Conservation (phyloP, 768 basidiomycete genomes). For the Phlebiopsis gigantea region DNA sequence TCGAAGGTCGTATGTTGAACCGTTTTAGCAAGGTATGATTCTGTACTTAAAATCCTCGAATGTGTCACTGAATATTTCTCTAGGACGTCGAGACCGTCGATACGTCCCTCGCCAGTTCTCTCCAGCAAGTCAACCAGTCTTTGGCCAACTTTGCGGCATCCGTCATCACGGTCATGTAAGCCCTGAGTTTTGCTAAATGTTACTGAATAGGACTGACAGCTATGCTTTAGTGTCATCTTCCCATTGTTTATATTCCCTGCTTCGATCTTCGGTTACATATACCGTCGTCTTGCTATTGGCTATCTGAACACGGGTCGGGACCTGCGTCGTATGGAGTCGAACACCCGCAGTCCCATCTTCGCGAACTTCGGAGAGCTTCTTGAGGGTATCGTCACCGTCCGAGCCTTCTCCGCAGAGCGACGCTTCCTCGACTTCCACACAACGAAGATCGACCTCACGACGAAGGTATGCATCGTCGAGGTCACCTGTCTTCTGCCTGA, state of each 20-base stretch:
- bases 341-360: conserved; percentile 78
- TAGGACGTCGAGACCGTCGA: conserved; percentile 88
- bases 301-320: conserved; percentile 81
- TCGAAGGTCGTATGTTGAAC: conserved; percentile 74
- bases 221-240: conserved; percentile 59
- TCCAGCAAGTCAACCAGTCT: conserved; percentile 75
- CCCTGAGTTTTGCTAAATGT: too few relatives aligned
- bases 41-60: not conserved
- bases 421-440: conserved; percentile 75
- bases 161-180: conserved; percentile 65
- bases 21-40: conserved; percentile 62
- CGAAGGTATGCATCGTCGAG: too few relatives aligned
- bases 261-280: conserved; percentile 63
- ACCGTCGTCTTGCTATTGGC: conserved; percentile 63
- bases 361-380: conserved; percentile 78
- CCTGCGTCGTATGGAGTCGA: conserved; percentile 86
- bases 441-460: conserved; percentile 70
- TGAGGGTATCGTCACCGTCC: conserved; percentile 88
- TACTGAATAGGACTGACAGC: too few relatives aligned
- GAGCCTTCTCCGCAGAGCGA: conserved; percentile 82
- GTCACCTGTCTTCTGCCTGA: too few relatives aligned
- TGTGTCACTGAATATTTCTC: not conserved
- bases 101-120: conserved; percentile 55
- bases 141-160: conserved; percentile 75
- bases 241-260: conserved; percentile 83